phyloP scores from a whole-genome alignment of 441 rosid genomes.

The Corymbia calophylla region DNA sequence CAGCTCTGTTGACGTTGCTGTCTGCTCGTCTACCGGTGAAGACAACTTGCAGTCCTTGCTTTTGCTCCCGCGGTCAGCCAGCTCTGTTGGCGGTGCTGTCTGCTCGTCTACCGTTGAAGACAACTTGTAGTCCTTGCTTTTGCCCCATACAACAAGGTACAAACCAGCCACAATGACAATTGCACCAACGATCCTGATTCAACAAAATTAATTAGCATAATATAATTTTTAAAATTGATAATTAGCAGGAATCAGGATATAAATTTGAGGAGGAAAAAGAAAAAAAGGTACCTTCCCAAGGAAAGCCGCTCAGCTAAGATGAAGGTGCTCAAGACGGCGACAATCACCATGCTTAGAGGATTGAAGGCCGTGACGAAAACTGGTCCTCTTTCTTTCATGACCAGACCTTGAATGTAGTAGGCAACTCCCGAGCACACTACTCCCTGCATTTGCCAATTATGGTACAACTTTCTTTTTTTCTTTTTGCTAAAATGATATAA shows the following conservation, averaged over 20 bases:
- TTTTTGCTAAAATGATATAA: too few relatives aligned
- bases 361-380: conserved; percentile 2
- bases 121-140: background rate
- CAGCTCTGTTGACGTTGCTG: too few relatives aligned
- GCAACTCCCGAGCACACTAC: background rate
- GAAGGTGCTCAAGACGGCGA: background rate
- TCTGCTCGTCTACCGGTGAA: too few relatives aligned
- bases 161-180: background rate
- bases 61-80: too few relatives aligned
- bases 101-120: background rate
- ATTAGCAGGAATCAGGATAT: too few relatives aligned
- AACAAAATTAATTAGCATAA: background rate
- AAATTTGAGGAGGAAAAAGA: background rate
- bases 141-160: conserved; percentile 1
- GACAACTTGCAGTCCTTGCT: too few relatives aligned
- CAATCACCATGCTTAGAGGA: background rate
- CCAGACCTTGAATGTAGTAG: background rate
- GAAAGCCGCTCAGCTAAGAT: background rate
- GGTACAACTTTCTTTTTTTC: background rate
- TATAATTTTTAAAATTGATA: too few relatives aligned
- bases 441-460: background rate
- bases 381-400: background rate
- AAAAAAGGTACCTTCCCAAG: background rate
- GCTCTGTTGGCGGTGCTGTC: background rate
- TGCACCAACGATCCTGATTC: background rate